phyloP scores from a whole-genome alignment of 148 eudicot species.

The Limonium bicolor region DNA sequence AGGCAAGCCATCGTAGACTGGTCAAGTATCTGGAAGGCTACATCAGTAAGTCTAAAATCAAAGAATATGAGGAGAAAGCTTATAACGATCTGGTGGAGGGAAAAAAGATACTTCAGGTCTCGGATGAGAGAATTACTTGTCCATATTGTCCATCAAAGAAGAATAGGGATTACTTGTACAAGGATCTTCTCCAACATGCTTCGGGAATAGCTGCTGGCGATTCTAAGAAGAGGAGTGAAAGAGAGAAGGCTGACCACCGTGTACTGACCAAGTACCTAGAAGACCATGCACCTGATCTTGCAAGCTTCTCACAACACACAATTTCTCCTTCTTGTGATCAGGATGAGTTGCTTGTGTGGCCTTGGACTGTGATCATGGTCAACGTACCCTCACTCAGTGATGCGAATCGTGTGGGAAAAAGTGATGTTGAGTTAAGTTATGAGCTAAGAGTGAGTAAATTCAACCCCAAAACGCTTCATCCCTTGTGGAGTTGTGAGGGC shows the following conservation, averaged over 20 bases:
- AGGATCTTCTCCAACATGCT: conserved; percentile 88
- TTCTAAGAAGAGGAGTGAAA: conserved; percentile 58
- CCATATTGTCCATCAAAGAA: conserved; percentile 54
- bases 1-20: conserved; percentile 69
- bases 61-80: conserved; percentile 47
- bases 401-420: conserved; percentile 68
- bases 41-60: conserved; percentile 64
- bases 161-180: conserved; percentile 49
- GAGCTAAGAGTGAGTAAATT: conserved; percentile 52
- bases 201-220: conserved; percentile 51
- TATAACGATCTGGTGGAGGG: conserved; percentile 16
- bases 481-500: conserved; percentile 74
- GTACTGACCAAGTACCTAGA: conserved; percentile 62
- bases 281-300: too few relatives aligned
- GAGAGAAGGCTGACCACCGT: conserved; percentile 80
- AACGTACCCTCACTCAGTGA: conserved; percentile 56
- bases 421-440: conserved; percentile 90
- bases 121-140: neutral
- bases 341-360: conserved; percentile 89
- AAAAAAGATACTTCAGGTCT: conserved; percentile 1
- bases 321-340: conserved; percentile 35
- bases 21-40: conserved; percentile 65
- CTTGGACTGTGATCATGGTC: conserved; percentile 85
- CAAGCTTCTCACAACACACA: conserved; percentile 31
- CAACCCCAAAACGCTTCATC: conserved; percentile 69